Evolutionary conservation across 106 monocot genomes (phyloP).

Genomic region (Agapanthus africanus): DNA sequence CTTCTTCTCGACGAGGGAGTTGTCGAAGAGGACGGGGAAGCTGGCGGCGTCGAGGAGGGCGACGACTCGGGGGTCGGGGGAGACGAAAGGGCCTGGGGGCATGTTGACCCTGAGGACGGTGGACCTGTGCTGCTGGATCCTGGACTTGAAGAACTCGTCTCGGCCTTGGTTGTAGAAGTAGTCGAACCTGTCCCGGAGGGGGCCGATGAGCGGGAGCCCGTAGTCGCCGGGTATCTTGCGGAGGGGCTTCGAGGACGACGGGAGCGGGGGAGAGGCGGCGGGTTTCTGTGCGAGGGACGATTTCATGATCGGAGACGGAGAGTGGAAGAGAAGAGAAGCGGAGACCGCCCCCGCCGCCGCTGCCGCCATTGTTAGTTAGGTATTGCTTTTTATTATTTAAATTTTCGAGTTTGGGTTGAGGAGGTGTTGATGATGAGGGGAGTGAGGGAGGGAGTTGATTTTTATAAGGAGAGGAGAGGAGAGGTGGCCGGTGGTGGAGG

Average conservation of each 20-base stretch:
- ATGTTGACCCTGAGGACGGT: slow-evolving; percentile 85
- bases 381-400: too few species aligned
- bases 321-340: too few species aligned
- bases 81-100: slow-evolving; percentile 76
- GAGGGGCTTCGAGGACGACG: slow-evolving; percentile 12
- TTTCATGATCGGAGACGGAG: background rate
- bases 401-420: too few species aligned
- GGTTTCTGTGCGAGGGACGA: slow-evolving; percentile 4
- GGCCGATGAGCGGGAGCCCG: slow-evolving; percentile 41
- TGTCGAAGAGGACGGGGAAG: slow-evolving; percentile 91
- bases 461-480: too few species aligned
- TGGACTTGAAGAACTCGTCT: slow-evolving; percentile 69
- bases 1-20: slow-evolving; percentile 72
- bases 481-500: too few species aligned
- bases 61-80: slow-evolving; percentile 63
- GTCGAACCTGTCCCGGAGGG: slow-evolving; percentile 32
- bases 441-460: too few species aligned
- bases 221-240: slow-evolving; percentile 45
- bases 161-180: slow-evolving; percentile 58
- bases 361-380: too few species aligned
- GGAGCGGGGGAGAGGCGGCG: background rate
- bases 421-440: too few species aligned
- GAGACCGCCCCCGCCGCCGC: too few species aligned
- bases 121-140: slow-evolving; percentile 43
- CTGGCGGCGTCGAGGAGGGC: slow-evolving; percentile 74